Evolutionary conservation across 2,329 filamentous ascomycete species (phyloP).

Genomic region (Helotiales sp.): DNA sequence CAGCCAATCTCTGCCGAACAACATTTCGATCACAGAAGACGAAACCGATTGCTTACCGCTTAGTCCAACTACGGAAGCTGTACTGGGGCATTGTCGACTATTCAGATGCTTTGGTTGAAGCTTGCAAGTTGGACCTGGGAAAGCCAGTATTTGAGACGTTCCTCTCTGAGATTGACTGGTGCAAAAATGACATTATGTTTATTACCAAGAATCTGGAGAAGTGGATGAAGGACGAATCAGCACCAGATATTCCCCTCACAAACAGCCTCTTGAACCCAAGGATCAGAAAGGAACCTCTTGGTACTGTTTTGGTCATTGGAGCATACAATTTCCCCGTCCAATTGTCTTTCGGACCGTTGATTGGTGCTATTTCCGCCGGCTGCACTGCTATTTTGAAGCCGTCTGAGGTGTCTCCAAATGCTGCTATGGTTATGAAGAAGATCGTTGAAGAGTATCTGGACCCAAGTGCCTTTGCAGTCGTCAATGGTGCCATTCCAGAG

Average conservation of each 20-base stretch:
- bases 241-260: slow-evolving; percentile 70
- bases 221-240: slow-evolving; percentile 82
- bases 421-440: slow-evolving; percentile 79
- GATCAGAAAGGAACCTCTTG: slow-evolving; percentile 86
- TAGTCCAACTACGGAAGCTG: slow-evolving; percentile 87
- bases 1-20: slow-evolving; percentile 63
- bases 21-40: slow-evolving; percentile 83
- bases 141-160: slow-evolving; percentile 78
- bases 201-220: slow-evolving; percentile 77
- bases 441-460: slow-evolving; percentile 80
- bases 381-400: slow-evolving; percentile 92
- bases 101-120: slow-evolving; percentile 72
- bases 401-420: slow-evolving; percentile 78
- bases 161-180: slow-evolving; percentile 77
- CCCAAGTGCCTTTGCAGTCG: slow-evolving; percentile 71
- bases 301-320: slow-evolving; percentile 82
- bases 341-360: slow-evolving; percentile 75
- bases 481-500: slow-evolving; percentile 83
- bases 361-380: slow-evolving; percentile 90
- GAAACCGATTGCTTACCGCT: slow-evolving; percentile 79
- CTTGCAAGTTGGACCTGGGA: slow-evolving; percentile 76
- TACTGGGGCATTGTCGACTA: slow-evolving; percentile 93
- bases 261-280: slow-evolving; percentile 74
- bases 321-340: slow-evolving; percentile 95
- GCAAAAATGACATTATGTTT: slow-evolving; percentile 81